Base-by-base conservation (phyloP, 2,329 filamentous ascomycete species). In the Camptophora hylomeconis region DNA sequence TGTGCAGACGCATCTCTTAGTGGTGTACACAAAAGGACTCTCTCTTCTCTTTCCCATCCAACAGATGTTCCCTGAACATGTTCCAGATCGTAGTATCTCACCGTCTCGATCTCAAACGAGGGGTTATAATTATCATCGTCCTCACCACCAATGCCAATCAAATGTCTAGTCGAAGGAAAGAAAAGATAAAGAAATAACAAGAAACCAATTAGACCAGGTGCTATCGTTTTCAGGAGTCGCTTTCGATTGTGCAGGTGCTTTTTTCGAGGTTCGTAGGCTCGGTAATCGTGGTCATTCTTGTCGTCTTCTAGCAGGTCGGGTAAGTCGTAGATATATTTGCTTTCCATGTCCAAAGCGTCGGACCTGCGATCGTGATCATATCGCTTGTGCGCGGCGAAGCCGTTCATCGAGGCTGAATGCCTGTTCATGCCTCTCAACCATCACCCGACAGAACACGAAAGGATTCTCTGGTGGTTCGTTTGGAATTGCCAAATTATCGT, bases 1-100 rank as follows among this genome's bases (percentile, higher is more conserved):
- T 98, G 89, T 15, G 81, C 69, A 48, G 92, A 76, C 24, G 89
- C 89, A 55, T 98, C 92, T 55, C 89, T 74, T 31, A 98, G 69
- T 24, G 89, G 89, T 10, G 92, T 89, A 55, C 89, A 95, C 33
- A 98, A 70, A 17, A 98, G 66, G 42, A 98, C 93, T 40, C 89
- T 75, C 60, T 98, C 89, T 53, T 92, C 89, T 35, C 84, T 71
- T 56, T 95, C 87, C 89, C 89, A 98, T 5, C 89, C 92, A 41
- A 80, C 75, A 29, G 81, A 82, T 5, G 84, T 89, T 24, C 89
- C 89, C 51, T 89, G 80, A 5, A 92, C 83, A 51, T 89, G 82
- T 42, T 78, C 79, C 39, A 98, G 66, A 53, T 98, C 89, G 58
- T 95, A 95, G 59, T 98, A 95, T 52, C 87, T 81, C 36, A 98